Conservation (phyloP, 2,329 filamentous ascomycete genomes). For the Botrytis squamosa region DNA sequence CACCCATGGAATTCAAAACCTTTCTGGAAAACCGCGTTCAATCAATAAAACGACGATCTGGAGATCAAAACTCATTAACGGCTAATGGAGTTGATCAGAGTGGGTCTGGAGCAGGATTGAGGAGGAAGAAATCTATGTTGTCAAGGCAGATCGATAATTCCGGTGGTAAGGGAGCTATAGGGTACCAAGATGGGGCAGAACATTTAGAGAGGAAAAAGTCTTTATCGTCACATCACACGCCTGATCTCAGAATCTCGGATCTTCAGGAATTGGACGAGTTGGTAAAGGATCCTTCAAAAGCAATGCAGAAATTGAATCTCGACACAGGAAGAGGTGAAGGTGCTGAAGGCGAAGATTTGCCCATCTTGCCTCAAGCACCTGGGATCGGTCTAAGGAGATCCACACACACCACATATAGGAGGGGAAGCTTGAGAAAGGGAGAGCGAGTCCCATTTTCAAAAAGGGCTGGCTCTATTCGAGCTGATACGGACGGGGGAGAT, state of each 20-base stretch:
- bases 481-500: slow-evolving; percentile 59
- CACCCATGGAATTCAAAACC: slow-evolving; percentile 93
- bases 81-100: slow-evolving; percentile 54
- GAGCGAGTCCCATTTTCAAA: slow-evolving; percentile 75
- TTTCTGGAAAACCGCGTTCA: slow-evolving; percentile 94
- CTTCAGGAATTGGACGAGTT: slow-evolving; percentile 72
- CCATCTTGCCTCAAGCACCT: slow-evolving; percentile 75
- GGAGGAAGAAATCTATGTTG: slow-evolving; percentile 92
- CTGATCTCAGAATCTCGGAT: slow-evolving; percentile 61
- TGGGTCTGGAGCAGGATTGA: slow-evolving; percentile 59
- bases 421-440: slow-evolving; percentile 78
- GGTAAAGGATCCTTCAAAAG: slow-evolving; percentile 73
- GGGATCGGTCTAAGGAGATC: slow-evolving; percentile 83
- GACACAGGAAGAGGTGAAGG: slow-evolving; percentile 36
- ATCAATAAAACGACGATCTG: slow-evolving; percentile 80
- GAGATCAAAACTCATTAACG: slow-evolving; percentile 64
- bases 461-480: slow-evolving; percentile 58
- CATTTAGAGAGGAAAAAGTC: slow-evolving; percentile 73
- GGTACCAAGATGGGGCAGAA: slow-evolving; percentile 82
- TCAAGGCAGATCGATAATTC: slow-evolving; percentile 85
- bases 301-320: slow-evolving; percentile 65
- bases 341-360: slow-evolving; percentile 65
- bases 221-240: slow-evolving; percentile 46
- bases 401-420: slow-evolving; percentile 86
- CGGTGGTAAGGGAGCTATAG: slow-evolving; percentile 54